These are phyloP conservation scores for Mycena sanguinolenta DNA, from an alignment of 768 basidiomycete species.

Conservation along the genomic window DNA sequence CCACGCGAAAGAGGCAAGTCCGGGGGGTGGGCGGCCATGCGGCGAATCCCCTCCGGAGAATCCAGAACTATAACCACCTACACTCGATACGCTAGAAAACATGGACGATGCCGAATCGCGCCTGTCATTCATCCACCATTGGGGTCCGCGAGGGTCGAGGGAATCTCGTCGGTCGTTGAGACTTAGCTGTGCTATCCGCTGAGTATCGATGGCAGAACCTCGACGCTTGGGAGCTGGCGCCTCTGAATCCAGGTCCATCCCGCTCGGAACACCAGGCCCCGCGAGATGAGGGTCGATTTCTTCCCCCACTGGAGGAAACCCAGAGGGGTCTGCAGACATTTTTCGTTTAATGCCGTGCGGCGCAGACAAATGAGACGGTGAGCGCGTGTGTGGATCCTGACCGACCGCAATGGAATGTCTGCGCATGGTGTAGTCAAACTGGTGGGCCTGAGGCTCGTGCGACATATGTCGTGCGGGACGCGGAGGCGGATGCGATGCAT, in stretches of 20 bases:
- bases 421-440: conserved; percentile 79
- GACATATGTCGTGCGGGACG: conserved; percentile 42
- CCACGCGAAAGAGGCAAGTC: conserved; percentile 82
- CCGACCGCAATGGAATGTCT: conserved; percentile 80
- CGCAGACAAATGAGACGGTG: conserved; percentile 49
- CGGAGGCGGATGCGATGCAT: conserved; percentile 46
- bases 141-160: conserved; percentile 70
- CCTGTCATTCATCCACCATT: conserved; percentile 76
- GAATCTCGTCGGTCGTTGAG: conserved; percentile 86
- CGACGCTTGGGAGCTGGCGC: conserved; percentile 85
- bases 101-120: conserved; percentile 82
- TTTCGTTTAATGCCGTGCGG: conserved; percentile 85
- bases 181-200: conserved; percentile 79
- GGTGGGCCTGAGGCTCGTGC: conserved; percentile 59
- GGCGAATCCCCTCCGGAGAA: conserved; percentile 73
- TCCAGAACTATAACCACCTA: conserved; percentile 66
- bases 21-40: conserved; percentile 72
- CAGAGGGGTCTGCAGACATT: conserved; percentile 77
- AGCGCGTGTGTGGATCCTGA: conserved; percentile 58
- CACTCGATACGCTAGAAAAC: conserved; percentile 71
- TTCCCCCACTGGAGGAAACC: conserved; percentile 65
- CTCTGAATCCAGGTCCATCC: conserved; percentile 70
- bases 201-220: conserved; percentile 86
- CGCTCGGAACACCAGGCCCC: conserved; percentile 76
- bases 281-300: conserved; percentile 77